Base-by-base conservation (phyloP, 2,329 filamentous ascomycete species). In the Aspergillus neoniger region DNA sequence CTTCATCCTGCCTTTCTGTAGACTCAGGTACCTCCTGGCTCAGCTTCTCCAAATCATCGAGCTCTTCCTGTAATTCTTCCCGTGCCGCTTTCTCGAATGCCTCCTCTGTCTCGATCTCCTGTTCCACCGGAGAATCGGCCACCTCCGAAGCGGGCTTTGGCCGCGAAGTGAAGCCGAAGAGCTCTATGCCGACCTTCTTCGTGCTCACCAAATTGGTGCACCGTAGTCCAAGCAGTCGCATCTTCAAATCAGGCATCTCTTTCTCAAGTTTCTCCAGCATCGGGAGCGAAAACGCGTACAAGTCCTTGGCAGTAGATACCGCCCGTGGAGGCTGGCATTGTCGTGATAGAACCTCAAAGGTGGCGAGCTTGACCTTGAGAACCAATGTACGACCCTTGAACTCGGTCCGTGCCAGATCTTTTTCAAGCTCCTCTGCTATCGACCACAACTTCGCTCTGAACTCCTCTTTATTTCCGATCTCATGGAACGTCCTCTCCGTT, bases 341-440 rank as follows among this genome's bases (percentile, higher is more conserved):
- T 32, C 95, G 84, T 0, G 93, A 96, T 55, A 91, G 84, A 19
- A 97, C 91, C 74, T 98, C 93, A 69, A 94, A 99, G 0, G 92
- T 96, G 73, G 97, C 91, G 7, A 98, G 80, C 74, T 99, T 99
- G 65, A 97, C 84, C 75, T 99, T 99, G 38, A 99, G 80, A 21
- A 92, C 91, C 1, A 99, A 79, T 0, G 94, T 98, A n/a, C 92
- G 86, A 0, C 94, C 94, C 75, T 94, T 96, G 77, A 91, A 91
- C 65, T 91, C 86, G 1, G 91, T 91, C 25, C 87, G 85, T 60
- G 84, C 83, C 79, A 98, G 82, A 69, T 98, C 94, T 66, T 90
- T 90, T 72, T 96, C 92, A 4, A 99, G 80, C 65, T 96, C 92
- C 63, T 92, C 88, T 0, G 95, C 92, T 1, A 88, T 93, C 72